A percentile compares a stretch with the other conserved stretches of the same genome.
These are phyloP conservation scores for Juglanconis sp. DNA, from an alignment of 2,329 filamentous ascomycete species.

Conservation along the genomic window DNA sequence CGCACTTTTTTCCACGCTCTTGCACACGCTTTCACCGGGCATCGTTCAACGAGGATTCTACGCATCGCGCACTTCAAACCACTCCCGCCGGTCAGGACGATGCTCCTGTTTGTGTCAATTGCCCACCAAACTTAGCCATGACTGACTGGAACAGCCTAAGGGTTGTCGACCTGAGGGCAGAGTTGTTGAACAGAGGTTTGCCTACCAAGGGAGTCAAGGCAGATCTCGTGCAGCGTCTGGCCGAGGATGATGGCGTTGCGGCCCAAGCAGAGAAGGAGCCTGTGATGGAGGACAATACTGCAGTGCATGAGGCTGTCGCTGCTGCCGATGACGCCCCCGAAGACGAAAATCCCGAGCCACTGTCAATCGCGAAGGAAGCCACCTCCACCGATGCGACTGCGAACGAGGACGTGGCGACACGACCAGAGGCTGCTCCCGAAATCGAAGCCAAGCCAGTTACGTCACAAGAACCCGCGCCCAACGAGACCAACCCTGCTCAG, in stretches of 20 bases:
- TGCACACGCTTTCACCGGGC: neutral
- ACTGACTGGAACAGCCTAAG: conserved; percentile 60
- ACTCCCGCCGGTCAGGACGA: neutral
- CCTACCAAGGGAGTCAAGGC: conserved; percentile 67
- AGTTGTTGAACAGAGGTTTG: conserved; percentile 71
- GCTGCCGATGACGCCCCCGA: conserved; percentile 17
- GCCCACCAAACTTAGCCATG: conserved; percentile 31
- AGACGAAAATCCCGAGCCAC: conserved; percentile 15
- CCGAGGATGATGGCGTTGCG: conserved; percentile 20
- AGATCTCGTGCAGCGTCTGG: conserved; percentile 65
- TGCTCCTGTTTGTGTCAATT: conserved; percentile 5
- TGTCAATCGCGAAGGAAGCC: neutral
- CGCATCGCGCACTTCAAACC: neutral
- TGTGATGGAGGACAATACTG: conserved; percentile 19
- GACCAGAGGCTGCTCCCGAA: neutral
- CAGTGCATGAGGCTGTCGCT: conserved; percentile 10
- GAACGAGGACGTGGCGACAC: conserved; percentile 1
- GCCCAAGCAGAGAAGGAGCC: conserved; percentile 16
- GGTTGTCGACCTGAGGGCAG: conserved; percentile 71
- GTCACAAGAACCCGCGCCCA: neutral
- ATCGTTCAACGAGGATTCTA: neutral
- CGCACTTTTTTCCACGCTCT: neutral
- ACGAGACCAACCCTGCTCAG: neutral
- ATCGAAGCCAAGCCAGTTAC: conserved; percentile 24
- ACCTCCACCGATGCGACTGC: neutral